Evolutionary conservation across 345 rosid genomes (phyloP).

Genomic region (Eutrema heterophyllum): DNA sequence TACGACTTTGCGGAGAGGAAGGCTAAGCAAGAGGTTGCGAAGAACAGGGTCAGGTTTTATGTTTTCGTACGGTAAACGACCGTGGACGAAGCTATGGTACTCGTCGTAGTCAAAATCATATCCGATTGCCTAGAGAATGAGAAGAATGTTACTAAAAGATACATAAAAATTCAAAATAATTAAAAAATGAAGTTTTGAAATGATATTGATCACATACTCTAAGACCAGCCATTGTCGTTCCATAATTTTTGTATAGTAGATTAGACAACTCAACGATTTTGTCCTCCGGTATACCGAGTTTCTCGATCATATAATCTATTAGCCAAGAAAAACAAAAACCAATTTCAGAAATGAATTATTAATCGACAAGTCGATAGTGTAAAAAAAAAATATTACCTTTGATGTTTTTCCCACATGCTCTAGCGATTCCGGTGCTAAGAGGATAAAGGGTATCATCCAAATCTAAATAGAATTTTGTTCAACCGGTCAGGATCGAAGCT

Average conservation of each 20-base stretch:
- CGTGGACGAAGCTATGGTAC: slow-evolving; percentile 88
- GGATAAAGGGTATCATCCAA: slow-evolving; percentile 95
- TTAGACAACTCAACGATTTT: slow-evolving; percentile 62
- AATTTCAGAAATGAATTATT: neutral
- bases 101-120: slow-evolving; percentile 90
- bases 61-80: slow-evolving; percentile 87
- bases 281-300: slow-evolving; percentile 63
- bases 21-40: slow-evolving; percentile 62
- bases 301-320: slow-evolving; percentile 82
- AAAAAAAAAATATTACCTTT: slow-evolving; percentile 37
- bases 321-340: neutral
- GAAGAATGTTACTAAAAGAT: neutral
- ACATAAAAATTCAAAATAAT: too few species aligned
- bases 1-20: slow-evolving; percentile 84
- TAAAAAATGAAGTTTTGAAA: neutral
- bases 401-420: slow-evolving; percentile 53
- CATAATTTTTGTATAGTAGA: slow-evolving; percentile 79
- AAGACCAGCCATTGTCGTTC: slow-evolving; percentile 99
- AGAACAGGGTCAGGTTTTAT: slow-evolving; percentile 80
- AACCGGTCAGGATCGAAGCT: neutral
- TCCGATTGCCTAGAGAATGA: slow-evolving; percentile 70
- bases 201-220: slow-evolving; percentile 46
- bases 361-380: neutral
- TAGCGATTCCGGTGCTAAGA: slow-evolving; percentile 56
- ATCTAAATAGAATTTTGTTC: slow-evolving; percentile 37